These are phyloP conservation scores for Tritrichomonas musculus DNA, from an alignment of 208 protist species.

Conservation along the genomic window DNA sequence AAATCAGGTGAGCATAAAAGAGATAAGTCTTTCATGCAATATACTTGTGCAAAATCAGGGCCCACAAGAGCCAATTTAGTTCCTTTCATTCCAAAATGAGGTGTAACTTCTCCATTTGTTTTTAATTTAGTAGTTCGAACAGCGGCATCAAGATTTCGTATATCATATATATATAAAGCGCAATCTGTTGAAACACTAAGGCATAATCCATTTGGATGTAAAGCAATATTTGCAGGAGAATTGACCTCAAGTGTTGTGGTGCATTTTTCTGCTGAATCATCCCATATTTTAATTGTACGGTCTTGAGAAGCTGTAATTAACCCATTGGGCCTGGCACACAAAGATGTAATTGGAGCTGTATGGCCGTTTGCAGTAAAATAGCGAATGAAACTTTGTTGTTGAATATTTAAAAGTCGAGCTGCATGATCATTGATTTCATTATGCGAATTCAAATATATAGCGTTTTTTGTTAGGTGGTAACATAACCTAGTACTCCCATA, in stretches of 20 bases:
- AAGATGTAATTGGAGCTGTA: not conserved
- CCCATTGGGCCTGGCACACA: not conserved
- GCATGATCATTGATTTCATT: not conserved
- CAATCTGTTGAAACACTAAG: not conserved
- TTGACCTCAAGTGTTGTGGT: not conserved
- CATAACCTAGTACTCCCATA: not conserved
- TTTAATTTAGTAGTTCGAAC: not conserved
- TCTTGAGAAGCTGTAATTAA: not conserved
- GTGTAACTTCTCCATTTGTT: not conserved
- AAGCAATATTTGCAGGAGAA: not conserved
- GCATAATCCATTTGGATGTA: not conserved
- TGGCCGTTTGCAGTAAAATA: not conserved
- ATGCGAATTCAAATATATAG: not conserved
- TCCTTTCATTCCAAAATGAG: not conserved
- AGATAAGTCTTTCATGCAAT: not conserved
- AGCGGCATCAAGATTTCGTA: not conserved
- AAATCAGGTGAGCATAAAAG: not conserved
- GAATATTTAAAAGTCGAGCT: not conserved
- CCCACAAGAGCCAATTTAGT: not conserved
- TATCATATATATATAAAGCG: not conserved
- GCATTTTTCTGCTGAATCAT: not conserved
- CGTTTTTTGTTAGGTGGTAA: not conserved
- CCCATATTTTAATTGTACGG: not conserved
- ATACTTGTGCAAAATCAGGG: not conserved
- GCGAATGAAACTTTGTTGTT: not conserved